phyloP scores from a whole-genome alignment of 192 early-diverging fungal genomes.

The Coemansia sp. region DNA sequence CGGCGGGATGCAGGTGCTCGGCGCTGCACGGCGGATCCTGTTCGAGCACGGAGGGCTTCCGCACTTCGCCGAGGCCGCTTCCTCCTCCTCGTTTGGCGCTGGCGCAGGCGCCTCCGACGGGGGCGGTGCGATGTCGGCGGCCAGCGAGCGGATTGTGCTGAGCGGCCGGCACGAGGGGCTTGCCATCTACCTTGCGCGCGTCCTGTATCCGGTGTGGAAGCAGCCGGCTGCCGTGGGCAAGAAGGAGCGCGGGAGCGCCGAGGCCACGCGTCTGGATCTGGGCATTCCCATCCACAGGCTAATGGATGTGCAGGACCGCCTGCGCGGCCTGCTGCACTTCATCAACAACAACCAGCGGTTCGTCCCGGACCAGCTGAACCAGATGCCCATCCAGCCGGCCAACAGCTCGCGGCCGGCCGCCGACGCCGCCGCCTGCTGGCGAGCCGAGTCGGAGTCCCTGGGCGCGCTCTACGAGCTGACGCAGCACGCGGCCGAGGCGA shows the following conservation, averaged over 20 bases:
- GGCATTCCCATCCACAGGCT: slow-evolving; percentile 39
- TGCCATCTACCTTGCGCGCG: slow-evolving; percentile 69
- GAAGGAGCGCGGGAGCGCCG: slow-evolving; percentile 1
- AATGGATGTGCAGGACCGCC: slow-evolving; percentile 45
- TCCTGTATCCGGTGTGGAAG: slow-evolving; percentile 77
- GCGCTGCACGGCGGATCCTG: slow-evolving; percentile 31
- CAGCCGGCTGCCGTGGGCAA: slow-evolving; percentile 20
- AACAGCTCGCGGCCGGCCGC: slow-evolving; percentile 33
- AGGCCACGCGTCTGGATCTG: slow-evolving; percentile 29
- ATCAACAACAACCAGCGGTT: slow-evolving; percentile 55
- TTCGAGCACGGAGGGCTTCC: slow-evolving; percentile 55
- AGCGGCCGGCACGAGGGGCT: slow-evolving; percentile 78
- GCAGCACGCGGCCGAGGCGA: slow-evolving; percentile 60
- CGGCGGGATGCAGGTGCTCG: slow-evolving; percentile 31
- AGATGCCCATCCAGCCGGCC: slow-evolving; percentile 51
- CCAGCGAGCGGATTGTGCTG: slow-evolving; percentile 49
- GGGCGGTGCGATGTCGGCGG: background rate
- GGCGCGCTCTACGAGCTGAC: slow-evolving; percentile 61
- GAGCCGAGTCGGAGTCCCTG: slow-evolving; percentile 63
- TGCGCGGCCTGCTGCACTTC: slow-evolving; percentile 54
- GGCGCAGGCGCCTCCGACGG: background rate
- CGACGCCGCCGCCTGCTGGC: slow-evolving; percentile 55
- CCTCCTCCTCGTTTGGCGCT: slow-evolving; percentile 22
- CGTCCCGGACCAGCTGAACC: slow-evolving; percentile 52
- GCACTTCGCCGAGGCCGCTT: slow-evolving; percentile 23